phyloP scores from a whole-genome alignment of 208 protist species.

The Wallacemonas sp. region DNA sequence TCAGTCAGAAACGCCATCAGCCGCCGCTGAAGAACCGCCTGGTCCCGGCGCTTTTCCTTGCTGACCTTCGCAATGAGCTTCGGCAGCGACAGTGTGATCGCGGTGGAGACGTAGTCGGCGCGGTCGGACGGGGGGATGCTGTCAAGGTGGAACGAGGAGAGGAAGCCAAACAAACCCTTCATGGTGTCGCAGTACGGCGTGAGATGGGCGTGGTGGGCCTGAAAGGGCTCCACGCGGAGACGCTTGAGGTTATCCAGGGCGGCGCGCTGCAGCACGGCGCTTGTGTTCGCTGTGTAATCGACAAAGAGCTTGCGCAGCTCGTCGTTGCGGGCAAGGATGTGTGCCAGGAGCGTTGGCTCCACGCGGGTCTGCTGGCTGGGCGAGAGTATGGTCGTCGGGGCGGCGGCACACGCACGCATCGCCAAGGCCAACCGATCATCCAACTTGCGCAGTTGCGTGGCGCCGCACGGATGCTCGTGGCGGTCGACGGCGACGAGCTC shows the following conservation, averaged over 20 bases:
- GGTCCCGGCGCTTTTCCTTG: constrained; percentile 76
- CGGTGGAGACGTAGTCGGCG: constrained; percentile 69
- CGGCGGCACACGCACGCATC: constrained; percentile 58
- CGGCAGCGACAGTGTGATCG: constrained; percentile 66
- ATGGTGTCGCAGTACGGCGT: constrained; percentile 76
- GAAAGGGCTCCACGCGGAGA: constrained; percentile 70
- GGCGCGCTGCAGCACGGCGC: constrained; percentile 62
- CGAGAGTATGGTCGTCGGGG: constrained; percentile 42
- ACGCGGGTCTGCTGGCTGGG: constrained; percentile 22
- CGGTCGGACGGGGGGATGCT: constrained; percentile 42
- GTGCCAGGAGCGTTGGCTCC: neutral
- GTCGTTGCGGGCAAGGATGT: constrained; percentile 33
- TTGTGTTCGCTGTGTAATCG: constrained; percentile 59
- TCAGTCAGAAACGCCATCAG: constrained; percentile 76
- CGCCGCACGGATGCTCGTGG: constrained; percentile 44
- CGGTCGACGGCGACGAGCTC: constrained; percentile 68
- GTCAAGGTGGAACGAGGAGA: constrained; percentile 80
- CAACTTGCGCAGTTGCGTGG: constrained; percentile 45
- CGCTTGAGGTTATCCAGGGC: constrained; percentile 77
- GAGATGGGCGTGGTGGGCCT: constrained; percentile 56
- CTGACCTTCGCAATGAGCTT: constrained; percentile 68
- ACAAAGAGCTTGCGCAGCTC: constrained; percentile 40
- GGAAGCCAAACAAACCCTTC: constrained; percentile 78
- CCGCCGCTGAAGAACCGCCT: constrained; percentile 75
- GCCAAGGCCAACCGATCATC: constrained; percentile 75